Evolutionary conservation across 208 protist genomes (phyloP), one percentile per base, ranked within the genome.

Genomic region (Leishmania aethiopica): DNA sequence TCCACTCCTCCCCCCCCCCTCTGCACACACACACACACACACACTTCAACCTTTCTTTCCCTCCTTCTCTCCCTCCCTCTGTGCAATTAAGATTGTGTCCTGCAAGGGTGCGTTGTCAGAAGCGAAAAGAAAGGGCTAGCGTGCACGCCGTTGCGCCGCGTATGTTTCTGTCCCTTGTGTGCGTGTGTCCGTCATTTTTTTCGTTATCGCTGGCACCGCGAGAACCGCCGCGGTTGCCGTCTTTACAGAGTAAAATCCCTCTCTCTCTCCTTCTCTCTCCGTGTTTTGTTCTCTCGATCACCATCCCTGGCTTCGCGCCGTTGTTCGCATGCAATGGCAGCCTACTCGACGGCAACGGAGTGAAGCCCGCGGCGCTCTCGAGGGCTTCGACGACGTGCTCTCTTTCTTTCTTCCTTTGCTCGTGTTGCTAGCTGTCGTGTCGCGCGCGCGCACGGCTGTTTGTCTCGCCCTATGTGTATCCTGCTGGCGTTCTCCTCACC

Each of bases 11-110:
- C 15, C 8, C 6, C 69, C 53, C 1, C 76, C 5, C 45, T 1
- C 53, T 45, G 32, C 64, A 66, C 60, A 66, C 60, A 66, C 60
- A 66, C 60, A 70, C 32, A 70, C 64, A 70, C 28, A 45, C 28
- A 0, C 64, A 3, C 64, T 0, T 22, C 45, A 10, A 66, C 25
- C 0, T 35, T 35, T 66, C 15, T 70, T 28, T 37, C 37, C 1
- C 37, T 37, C 1, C 37, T 40, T 45, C 35, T 17, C 32, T 25
- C 32, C 64, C 32, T 45, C 35, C 25, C 25, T 70, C 35, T 70
- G 15, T 40, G 15, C 64, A 40, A 13, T 70, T 1, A 70, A 1
- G 64, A 35, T 3, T 17, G 1, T 70, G 19, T 40, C 32, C 0
- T 19, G 64, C 64, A 11, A 35, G 11, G 11, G 28, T 37, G 0